Evolutionary conservation across 192 early-diverging fungal species (phyloP), one percentile per base, ranked within the genome.

Genomic region (Kappamyces sp.): DNA sequence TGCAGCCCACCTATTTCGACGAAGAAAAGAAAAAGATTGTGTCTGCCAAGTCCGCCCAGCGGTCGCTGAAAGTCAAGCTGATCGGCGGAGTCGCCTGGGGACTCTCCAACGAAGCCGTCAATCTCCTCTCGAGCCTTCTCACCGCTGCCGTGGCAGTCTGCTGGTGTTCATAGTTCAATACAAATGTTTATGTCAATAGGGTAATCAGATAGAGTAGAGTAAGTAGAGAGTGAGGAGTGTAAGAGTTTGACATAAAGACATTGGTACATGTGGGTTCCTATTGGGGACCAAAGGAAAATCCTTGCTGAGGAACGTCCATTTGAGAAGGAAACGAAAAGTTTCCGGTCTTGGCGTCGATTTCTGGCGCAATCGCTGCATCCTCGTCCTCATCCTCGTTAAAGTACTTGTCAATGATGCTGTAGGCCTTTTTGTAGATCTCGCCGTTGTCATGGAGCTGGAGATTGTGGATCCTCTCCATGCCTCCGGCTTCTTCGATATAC

Each of bases 391-490:
- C 93, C 7, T 86, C 86, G 40, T 70, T 71, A 73, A 94, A 98
- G 82, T 95, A 98, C 73, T 86, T 91, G 75, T 95, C 93, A 59
- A 99, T 95, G 68, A 99, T 89, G 57, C 71, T 65, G 72, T 94
- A 96, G 0, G 91, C 87, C 77, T 99, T 97, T 75, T 84, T 87
- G 85, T 99, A 97, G 63, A 99, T 91, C 30, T 94, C 94, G n/a
- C 70, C 68, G 65, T 94, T 96, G 60, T 92, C 89, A 80, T 99
- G 96, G 58, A 84, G 76, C 76, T 97, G 96, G 41, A 99, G 76
- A 39, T 85, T 75, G 74, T 96, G 87, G 65, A 99, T 91, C 78
- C 91, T 91, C 52, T 96, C 92, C 74, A 97, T 89, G 42, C 94
- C 96, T 50, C 85, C 90, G 43, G 84, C 88, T 63, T 93, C 91